Conservation (phyloP, 345 rosid species). For the Aegle marmelos region DNA sequence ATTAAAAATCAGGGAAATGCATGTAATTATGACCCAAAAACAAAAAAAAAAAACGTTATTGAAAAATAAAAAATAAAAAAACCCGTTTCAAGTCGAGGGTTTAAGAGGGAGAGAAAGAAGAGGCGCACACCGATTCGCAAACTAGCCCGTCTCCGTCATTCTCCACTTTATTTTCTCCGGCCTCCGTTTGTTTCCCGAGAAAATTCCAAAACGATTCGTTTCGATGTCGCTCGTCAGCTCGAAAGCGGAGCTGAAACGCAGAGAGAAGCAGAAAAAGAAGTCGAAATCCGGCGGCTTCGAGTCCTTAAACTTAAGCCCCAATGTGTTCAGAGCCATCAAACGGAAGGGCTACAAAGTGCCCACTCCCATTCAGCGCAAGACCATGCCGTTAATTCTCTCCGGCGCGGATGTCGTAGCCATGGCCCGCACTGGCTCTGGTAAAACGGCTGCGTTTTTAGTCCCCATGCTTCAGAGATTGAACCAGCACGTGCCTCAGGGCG, state of each 20-base stretch:
- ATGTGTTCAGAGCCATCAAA: slow-evolving; percentile 73
- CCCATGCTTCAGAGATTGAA: slow-evolving; percentile 90
- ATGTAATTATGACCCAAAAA: no score
- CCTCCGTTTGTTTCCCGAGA: neutral
- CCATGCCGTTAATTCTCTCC: slow-evolving; percentile 91
- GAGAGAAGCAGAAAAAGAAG: slow-evolving; percentile 68
- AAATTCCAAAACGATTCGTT: neutral
- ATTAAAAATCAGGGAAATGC: no score
- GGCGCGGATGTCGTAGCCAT: slow-evolving; percentile 96
- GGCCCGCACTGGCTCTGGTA: slow-evolving; percentile 99
- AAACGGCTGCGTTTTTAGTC: slow-evolving; percentile 88
- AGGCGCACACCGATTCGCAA: neutral
- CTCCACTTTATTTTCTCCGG: neutral
- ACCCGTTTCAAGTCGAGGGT: neutral
- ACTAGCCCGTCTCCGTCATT: neutral
- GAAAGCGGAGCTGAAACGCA: slow-evolving; percentile 67
- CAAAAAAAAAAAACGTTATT: no score
- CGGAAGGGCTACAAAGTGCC: slow-evolving; percentile 92
- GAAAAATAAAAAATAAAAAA: neutral
- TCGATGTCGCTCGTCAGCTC: slow-evolving; percentile 54
- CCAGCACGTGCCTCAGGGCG: slow-evolving; percentile 78
- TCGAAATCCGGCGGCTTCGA: slow-evolving; percentile 96
- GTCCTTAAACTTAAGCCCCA: slow-evolving; percentile 67
- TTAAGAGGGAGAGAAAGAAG: neutral
- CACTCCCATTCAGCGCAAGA: slow-evolving; percentile 92